Base-by-base conservation (phyloP, 768 basidiomycete genomes). In the Crucibulum laeve region DNA sequence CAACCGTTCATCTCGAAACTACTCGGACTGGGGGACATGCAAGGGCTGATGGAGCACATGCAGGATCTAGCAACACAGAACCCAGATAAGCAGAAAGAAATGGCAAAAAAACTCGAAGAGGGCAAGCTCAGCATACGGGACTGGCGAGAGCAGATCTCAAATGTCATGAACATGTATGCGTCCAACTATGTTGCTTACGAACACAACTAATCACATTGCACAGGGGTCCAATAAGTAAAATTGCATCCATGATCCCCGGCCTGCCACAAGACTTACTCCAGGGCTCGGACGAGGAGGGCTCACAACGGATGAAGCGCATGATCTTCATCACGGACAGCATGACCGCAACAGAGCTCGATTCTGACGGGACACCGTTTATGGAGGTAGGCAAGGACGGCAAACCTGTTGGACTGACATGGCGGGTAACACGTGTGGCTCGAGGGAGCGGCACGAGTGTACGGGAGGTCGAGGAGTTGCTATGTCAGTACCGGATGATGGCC, bases 281-380 rank as follows among this genome's bases (percentile, higher is more conserved):
- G 56, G 94, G 91, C 21, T 87, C 86, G 19, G 95, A 97, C 56
- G 94, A 97, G 63, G 95, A 99, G 53, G 91, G 90, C 23, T 79
- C 86, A 4, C 59, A 77, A 46, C 85, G 91, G 44, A 83, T 99
- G 82, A 97, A 97, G 67, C 84, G 94, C 46, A 91, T 99, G 88
- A 90, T 97, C 54, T 98, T 87, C 68, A 98, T 99, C 57, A 96
- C 92, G 8, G 96, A 99, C 63, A 91, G 90, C 57, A 99, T 99
- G 96, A 91, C 91, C 38, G 82, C 88, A 25, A 65, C 67, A 43
- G 96, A 99, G 64, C 79, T 99, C 42, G 92, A 99, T 67, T 95
- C 91, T 4, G 96, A 99, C 59, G 96, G 96, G 3, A 71, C 84
- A 28, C 77, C 82, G 22, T 99, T 99, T 66, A 86, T 94, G 82